These are phyloP conservation scores for Rhodamnia argentea DNA, from an alignment of 345 rosid genomes.

Conservation along the genomic window DNA sequence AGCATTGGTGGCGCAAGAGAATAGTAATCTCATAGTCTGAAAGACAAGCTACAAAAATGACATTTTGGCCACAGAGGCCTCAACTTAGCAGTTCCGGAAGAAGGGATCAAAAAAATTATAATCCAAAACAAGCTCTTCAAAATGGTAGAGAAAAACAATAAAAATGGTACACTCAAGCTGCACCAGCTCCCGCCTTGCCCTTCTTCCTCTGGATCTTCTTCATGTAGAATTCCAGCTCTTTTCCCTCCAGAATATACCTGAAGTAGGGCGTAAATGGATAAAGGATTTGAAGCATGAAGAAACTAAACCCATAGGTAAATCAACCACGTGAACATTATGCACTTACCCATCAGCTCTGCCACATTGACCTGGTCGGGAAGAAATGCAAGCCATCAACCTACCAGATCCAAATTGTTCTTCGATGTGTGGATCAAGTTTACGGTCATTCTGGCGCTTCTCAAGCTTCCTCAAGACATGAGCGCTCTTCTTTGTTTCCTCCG, in stretches of 20 bases:
- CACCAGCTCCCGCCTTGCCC: constrained; percentile 25
- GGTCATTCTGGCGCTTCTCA: constrained; percentile 35
- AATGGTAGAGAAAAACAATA: not conserved
- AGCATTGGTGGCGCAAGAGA: not conserved
- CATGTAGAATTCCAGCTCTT: constrained; percentile 36
- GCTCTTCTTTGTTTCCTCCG: constrained; percentile 42
- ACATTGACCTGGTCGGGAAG: constrained; percentile 48
- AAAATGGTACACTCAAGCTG: not conserved
- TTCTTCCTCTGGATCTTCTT: constrained; percentile 39
- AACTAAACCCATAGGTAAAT: not conserved
- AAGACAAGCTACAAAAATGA: not conserved
- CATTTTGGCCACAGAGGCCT: not conserved
- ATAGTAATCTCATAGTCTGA: not conserved
- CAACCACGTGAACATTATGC: not conserved
- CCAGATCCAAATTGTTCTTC: constrained; percentile 49
- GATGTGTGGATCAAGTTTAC: constrained; percentile 32
- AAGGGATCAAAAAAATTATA: not conserved
- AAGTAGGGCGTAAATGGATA: not conserved
- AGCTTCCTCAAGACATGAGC: constrained; percentile 38
- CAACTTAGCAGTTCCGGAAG: not conserved
- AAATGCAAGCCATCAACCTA: constrained; percentile 43
- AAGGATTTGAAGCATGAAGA: not conserved
- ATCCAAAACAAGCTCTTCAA: not conserved
- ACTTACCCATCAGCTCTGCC: constrained; percentile 49
- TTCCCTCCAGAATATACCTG: constrained; percentile 37